Percentiles rank a stretch among this genome's conserved stretches.
Conservation (phyloP, 2,329 filamentous ascomycete genomes). For the Penicillium sp. region DNA sequence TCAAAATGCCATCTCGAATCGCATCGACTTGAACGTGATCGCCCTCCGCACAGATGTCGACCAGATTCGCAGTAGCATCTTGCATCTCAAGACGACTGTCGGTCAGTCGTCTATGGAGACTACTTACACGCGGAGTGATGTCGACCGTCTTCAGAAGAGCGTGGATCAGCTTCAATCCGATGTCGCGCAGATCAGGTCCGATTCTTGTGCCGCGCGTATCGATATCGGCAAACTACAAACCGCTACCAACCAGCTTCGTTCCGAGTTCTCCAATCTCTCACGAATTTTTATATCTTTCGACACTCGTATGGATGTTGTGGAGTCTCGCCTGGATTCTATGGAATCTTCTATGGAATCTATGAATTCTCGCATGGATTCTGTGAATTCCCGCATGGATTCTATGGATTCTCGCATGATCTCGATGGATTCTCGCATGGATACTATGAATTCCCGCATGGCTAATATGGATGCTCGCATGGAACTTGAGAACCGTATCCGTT, state of each 20-base stretch:
- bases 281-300: constrained; percentile 29
- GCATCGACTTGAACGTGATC: constrained; percentile 38
- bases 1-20: constrained; percentile 33
- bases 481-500: constrained; percentile 38
- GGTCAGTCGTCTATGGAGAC: constrained; percentile 35
- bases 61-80: constrained; percentile 36
- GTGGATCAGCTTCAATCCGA: constrained; percentile 38
- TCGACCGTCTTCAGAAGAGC: constrained; percentile 39
- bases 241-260: constrained; percentile 37
- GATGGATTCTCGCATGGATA: constrained; percentile 23
- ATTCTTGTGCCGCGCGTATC: constrained; percentile 34
- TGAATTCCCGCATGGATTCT: constrained; percentile 25
- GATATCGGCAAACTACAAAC: constrained; percentile 40
- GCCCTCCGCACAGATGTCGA: constrained; percentile 37
- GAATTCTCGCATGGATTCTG: constrained; percentile 14
- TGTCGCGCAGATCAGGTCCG: constrained; percentile 34
- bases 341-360: constrained; percentile 18
- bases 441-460: constrained; percentile 24
- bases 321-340: constrained; percentile 26
- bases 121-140: constrained; percentile 36
- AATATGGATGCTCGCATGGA: constrained; percentile 8
- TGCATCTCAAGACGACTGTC: constrained; percentile 35
- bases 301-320: constrained; percentile 21
- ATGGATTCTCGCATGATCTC: constrained; percentile 25
- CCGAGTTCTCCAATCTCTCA: constrained; percentile 36